These are phyloP conservation scores for Poa pratensis DNA, from an alignment of 176 grass and related monocot species.

Conservation along the genomic window DNA sequence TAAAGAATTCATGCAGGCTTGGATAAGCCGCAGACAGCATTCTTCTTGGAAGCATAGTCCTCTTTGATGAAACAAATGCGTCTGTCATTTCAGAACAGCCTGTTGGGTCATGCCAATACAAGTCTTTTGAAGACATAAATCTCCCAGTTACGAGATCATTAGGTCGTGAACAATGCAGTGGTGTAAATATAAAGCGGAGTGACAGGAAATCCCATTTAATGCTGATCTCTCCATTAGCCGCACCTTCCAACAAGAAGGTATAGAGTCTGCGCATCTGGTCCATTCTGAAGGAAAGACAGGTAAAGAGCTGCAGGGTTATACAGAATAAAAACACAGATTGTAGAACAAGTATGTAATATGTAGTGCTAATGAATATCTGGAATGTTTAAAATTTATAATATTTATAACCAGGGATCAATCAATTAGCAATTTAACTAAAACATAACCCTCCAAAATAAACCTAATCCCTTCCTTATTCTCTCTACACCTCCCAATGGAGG, in stretches of 20 bases:
- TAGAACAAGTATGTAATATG: background rate
- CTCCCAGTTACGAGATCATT: slow-evolving; percentile 50
- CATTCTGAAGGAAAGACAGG: slow-evolving; percentile 19
- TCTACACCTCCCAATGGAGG: background rate
- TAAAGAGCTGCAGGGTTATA: slow-evolving; percentile 9
- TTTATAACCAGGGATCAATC: background rate
- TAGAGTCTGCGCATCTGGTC: slow-evolving; percentile 28
- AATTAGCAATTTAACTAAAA: background rate
- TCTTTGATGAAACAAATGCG: slow-evolving; percentile 43
- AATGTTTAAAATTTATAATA: background rate
- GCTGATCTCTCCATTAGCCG: slow-evolving; percentile 14
- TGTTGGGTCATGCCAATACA: slow-evolving; percentile 87
- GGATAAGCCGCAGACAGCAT: slow-evolving; percentile 65
- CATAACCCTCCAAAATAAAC: background rate
- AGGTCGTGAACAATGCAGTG: slow-evolving; percentile 49
- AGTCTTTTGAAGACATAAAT: slow-evolving; percentile 64
- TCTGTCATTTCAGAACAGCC: slow-evolving; percentile 73
- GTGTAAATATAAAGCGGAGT: slow-evolving; percentile 67
- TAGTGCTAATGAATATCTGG: background rate
- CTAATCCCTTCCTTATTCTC: background rate
- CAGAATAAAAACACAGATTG: background rate
- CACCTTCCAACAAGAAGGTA: slow-evolving; percentile 14
- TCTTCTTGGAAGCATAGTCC: slow-evolving; percentile 50
- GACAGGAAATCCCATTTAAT: slow-evolving; percentile 18
- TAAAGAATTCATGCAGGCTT: slow-evolving; percentile 76